Conservation (phyloP, 106 monocot species). For the Cymbidium sinense region DNA sequence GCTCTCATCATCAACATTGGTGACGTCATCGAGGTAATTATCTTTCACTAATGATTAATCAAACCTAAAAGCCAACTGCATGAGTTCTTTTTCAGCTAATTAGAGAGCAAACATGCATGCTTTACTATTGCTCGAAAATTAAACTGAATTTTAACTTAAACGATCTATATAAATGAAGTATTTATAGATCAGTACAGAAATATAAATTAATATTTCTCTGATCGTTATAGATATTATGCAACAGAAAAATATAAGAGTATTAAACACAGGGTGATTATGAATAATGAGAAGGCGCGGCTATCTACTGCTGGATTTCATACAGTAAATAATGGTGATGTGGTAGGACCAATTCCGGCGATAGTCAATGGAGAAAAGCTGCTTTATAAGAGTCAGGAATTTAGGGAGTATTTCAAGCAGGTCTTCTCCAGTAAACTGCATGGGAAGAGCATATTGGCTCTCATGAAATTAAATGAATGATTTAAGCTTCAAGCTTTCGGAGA, state of each 20-base stretch:
- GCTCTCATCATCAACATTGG: conserved; percentile 25
- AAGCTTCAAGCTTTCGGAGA: no score
- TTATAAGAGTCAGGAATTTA: conserved; percentile 18
- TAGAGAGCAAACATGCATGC: no score
- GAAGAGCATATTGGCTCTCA: no score
- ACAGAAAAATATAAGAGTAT: conserved; percentile 75
- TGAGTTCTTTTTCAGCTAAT: no score
- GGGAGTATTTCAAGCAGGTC: no score
- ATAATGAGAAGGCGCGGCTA: conserved; percentile 25
- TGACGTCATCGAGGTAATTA: conserved; percentile 23
- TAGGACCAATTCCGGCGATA: conserved; percentile 35
- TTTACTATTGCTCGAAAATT: no score
- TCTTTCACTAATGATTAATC: not conserved
- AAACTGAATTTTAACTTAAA: no score
- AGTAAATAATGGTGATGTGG: not conserved
- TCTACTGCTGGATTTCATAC: conserved; percentile 52
- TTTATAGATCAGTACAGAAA: not conserved
- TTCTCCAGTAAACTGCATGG: no score
- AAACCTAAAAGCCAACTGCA: no score
- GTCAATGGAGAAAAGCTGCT: not conserved
- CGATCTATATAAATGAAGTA: no score
- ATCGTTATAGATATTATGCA: conserved; percentile 43
- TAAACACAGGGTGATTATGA: conserved; percentile 56
- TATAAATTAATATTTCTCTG: not conserved
- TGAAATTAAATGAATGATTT: no score